Conservation (phyloP, 2,329 filamentous ascomycete genomes). For the Stromatinia cepivora region DNA sequence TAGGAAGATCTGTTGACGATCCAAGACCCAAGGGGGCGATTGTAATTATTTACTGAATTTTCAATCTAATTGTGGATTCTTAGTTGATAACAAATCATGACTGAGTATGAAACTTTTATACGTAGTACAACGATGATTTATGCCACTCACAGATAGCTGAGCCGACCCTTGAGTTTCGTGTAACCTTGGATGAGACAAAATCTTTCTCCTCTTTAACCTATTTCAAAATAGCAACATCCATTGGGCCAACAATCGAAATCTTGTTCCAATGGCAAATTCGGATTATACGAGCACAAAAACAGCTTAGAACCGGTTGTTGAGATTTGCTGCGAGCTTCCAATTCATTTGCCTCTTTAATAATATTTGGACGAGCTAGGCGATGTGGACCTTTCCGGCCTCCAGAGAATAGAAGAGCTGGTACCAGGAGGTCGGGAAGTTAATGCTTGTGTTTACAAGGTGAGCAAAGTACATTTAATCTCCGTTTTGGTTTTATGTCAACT, state of each 20-base stretch:
- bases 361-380: background rate
- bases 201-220: background rate
- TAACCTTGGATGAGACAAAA: background rate
- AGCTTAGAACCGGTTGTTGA: background rate
- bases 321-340: background rate
- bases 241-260: background rate
- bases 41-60: no score
- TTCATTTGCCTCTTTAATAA: background rate
- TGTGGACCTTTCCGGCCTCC: background rate
- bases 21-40: background rate
- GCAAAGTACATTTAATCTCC: background rate
- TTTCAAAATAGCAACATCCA: background rate
- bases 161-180: background rate
- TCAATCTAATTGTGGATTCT: background rate
- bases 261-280: background rate
- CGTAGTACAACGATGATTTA: background rate
- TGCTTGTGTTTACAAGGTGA: background rate
- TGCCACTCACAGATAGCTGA: background rate
- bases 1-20: background rate
- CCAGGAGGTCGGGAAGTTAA: constrained; percentile 1
- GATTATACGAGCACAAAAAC: background rate
- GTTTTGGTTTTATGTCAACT: background rate
- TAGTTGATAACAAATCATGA: background rate
- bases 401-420: background rate
- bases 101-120: no score